These are phyloP conservation scores for Candida hungchunana DNA, from an alignment of 805 yeast genomes.

Conservation along the genomic window DNA sequence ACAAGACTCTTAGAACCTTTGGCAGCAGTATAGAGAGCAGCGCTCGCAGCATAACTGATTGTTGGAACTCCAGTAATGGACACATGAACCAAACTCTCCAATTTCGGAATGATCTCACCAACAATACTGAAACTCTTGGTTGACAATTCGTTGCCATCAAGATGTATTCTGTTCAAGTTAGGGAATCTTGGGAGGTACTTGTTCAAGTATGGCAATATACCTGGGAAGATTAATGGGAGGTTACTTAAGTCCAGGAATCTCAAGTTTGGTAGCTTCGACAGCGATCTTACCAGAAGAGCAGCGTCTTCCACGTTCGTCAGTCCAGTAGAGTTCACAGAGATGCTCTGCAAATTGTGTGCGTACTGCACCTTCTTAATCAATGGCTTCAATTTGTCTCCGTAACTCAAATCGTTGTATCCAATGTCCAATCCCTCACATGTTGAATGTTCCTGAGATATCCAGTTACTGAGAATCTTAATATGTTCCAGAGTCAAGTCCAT, in stretches of 20 bases:
- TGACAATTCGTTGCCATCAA: constrained; percentile 63
- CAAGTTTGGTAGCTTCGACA: constrained; percentile 53
- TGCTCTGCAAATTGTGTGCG: constrained; percentile 34
- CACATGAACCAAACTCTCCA: constrained; percentile 61
- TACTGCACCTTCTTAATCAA: constrained; percentile 19
- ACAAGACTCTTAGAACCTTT: constrained; percentile 60
- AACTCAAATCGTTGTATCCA: constrained; percentile 68
- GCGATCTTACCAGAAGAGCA: constrained; percentile 42
- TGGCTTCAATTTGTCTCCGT: constrained; percentile 28
- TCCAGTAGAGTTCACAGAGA: constrained; percentile 65
- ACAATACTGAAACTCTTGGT: constrained; percentile 53
- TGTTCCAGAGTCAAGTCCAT: constrained; percentile 63
- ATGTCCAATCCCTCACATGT: constrained; percentile 68
- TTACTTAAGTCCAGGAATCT: constrained; percentile 74
- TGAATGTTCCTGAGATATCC: constrained; percentile 45
- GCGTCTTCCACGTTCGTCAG: constrained; percentile 49
- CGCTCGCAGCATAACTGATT: constrained; percentile 56
- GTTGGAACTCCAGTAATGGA: constrained; percentile 60
- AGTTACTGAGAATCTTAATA: constrained; percentile 48
- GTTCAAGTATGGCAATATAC: constrained; percentile 51
- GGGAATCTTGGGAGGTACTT: constrained; percentile 67
- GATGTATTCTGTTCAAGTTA: constrained; percentile 57
- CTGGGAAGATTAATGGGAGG: constrained; percentile 64
- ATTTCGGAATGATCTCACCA: constrained; percentile 65
- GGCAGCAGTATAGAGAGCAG: constrained; percentile 67